Conservation (phyloP, 2,329 filamentous ascomycete genomes). For the Nemania diffusa region DNA sequence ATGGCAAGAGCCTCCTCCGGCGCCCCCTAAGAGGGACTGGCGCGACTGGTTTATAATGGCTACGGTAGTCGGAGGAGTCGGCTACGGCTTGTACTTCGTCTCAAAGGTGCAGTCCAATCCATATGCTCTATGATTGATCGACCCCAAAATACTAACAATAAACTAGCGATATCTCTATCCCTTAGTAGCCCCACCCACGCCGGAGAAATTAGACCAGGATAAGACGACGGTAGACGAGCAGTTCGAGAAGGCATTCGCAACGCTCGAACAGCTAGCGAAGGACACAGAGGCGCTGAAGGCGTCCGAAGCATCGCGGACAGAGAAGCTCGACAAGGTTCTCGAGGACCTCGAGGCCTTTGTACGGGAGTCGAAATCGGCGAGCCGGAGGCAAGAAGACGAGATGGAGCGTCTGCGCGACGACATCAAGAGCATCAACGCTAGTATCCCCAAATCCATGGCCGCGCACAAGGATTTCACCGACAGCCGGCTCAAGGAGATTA, state of each 20-base stretch:
- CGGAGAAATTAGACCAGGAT: constrained; percentile 92
- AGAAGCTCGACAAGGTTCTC: constrained; percentile 83
- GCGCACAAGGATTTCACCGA: constrained; percentile 88
- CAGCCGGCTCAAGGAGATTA: constrained; percentile 82
- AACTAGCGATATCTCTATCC: constrained; percentile 91
- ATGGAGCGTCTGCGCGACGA: constrained; percentile 87
- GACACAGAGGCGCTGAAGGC: constrained; percentile 90
- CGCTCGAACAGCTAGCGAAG: constrained; percentile 90
- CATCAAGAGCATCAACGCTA: constrained; percentile 80
- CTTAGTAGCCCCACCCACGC: constrained; percentile 90
- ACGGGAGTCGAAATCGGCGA: constrained; percentile 81
- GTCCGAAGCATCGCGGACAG: constrained; percentile 84
- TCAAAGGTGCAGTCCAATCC: constrained; percentile 71
- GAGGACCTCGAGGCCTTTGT: constrained; percentile 87
- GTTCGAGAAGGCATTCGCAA: constrained; percentile 89
- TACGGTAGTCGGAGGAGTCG: constrained; percentile 87
- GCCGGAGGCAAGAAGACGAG: constrained; percentile 86
- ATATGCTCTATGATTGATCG: background rate
- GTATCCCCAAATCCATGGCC: constrained; percentile 88
- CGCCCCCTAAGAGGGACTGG: constrained; percentile 87
- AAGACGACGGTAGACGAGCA: constrained; percentile 92
- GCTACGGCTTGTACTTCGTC: constrained; percentile 88
- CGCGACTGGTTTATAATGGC: constrained; percentile 99
- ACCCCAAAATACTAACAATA: constrained; percentile 17
- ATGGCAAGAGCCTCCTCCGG: constrained; percentile 67